These are phyloP conservation scores for Rhodomyrtus tomentosa DNA, from an alignment of 345 rosid species.

Conservation along the genomic window DNA sequence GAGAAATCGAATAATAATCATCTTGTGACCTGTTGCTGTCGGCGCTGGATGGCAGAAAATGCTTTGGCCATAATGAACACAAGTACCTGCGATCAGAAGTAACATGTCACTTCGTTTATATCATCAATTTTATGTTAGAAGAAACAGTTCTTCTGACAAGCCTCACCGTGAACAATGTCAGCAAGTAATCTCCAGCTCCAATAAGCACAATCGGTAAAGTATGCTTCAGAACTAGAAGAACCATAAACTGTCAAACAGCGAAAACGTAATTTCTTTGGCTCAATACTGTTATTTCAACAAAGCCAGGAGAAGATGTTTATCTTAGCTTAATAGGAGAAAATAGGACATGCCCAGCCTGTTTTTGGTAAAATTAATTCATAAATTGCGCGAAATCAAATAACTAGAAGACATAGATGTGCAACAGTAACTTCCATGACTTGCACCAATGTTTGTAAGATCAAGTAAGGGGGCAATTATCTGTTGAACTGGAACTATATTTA, in stretches of 20 bases:
- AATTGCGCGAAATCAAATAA: background rate
- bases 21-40: conserved; percentile 30
- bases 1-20: background rate
- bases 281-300: background rate
- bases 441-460: background rate
- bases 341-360: background rate
- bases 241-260: conserved; percentile 39
- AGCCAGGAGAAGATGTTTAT: background rate
- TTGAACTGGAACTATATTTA: background rate
- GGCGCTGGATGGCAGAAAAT: conserved; percentile 32
- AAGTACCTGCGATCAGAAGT: conserved; percentile 30
- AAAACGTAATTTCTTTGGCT: background rate
- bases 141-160: background rate
- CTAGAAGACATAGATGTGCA: background rate
- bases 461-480: background rate
- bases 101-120: background rate
- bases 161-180: conserved; percentile 48
- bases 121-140: background rate
- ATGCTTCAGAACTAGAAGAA: conserved; percentile 60
- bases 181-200: conserved; percentile 43
- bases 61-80: conserved; percentile 43
- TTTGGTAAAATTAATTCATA: background rate
- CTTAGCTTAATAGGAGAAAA: background rate
- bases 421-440: background rate
- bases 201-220: conserved; percentile 50